Evolutionary conservation across 345 rosid species (phyloP).

Genomic region (Ailanthus altissimus): DNA sequence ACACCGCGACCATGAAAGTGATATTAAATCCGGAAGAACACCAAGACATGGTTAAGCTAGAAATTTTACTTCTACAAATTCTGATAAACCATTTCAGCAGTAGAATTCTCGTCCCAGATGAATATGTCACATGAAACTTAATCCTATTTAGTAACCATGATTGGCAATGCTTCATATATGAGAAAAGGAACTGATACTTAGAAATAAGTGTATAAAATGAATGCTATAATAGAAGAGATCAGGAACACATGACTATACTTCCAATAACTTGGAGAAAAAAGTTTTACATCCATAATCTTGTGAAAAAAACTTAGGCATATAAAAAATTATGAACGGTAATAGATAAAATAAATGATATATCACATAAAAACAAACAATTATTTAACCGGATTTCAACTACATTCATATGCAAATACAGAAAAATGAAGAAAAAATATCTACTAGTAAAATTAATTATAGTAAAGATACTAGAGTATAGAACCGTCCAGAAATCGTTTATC

Average conservation of each 20-base stretch:
- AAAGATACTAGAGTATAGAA: neutral
- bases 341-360: neutral
- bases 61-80: too few relatives aligned
- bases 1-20: neutral
- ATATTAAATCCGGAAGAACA: neutral
- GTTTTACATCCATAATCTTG: neutral
- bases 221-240: neutral
- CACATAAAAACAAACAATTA: neutral
- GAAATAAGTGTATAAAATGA: neutral
- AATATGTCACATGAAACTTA: neutral
- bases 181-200: neutral
- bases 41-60: neutral
- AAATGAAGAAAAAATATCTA: neutral
- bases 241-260: neutral
- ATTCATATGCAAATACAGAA: neutral
- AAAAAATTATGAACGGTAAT: neutral
- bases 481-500: neutral
- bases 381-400: neutral
- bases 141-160: neutral
- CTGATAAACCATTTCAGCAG: too few relatives aligned
- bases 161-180: neutral
- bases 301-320: neutral
- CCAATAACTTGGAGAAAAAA: neutral
- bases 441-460: neutral
- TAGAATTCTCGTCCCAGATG: neutral